Base-by-base conservation (phyloP, 768 basidiomycete genomes). In the Mrakia gelida region DNA sequence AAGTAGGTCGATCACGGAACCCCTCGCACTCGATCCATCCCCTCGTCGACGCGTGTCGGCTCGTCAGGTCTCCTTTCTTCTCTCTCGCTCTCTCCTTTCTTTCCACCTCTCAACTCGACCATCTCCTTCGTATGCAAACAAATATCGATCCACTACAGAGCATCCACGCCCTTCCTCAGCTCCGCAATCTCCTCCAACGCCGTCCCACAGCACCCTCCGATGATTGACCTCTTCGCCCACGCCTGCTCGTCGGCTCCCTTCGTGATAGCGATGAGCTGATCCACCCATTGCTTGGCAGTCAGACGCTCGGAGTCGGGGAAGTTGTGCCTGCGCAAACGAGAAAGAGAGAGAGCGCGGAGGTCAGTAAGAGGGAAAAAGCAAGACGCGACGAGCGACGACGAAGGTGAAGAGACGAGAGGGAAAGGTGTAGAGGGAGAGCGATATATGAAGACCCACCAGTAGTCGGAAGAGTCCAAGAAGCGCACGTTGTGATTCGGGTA, bases 401-500 rank as follows among this genome's bases (percentile, higher is more conserved):
- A 15, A 30, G 52, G 71, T 30, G 26, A 30, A 32, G 30, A n/a
- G 26, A 52, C 15, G 45, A 6, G 45, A 11, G 32, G 30, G 28
- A 30, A 41, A 38, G 70, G 9, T 2, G 56, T 45, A 2, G n/a
- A 18, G 34, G 18, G 38, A 38, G 45, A 68, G 21, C 8, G 38
- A 38, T n/a, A 8, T 8, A 38, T 38, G 38, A 38, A 38, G 18
- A 75, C 73, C 4, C 32, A 79, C 78, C 78, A 79, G 78, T 79
- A 79, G 32, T 70, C 78, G 10, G 74, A 54, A 3, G 54, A 34
- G 63, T 79, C 75, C 5, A 79, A 38, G 74, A 61, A 79, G 23
- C 59, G 68, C 6, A 75, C 75, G 68, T 79, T 79, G 74, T 75
- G 75, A 23, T 79, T 79, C 13, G 78, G 78, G 56, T 79, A 79